Conservation (phyloP, 192 early-diverging fungal species). For the Endogone sp. region DNA sequence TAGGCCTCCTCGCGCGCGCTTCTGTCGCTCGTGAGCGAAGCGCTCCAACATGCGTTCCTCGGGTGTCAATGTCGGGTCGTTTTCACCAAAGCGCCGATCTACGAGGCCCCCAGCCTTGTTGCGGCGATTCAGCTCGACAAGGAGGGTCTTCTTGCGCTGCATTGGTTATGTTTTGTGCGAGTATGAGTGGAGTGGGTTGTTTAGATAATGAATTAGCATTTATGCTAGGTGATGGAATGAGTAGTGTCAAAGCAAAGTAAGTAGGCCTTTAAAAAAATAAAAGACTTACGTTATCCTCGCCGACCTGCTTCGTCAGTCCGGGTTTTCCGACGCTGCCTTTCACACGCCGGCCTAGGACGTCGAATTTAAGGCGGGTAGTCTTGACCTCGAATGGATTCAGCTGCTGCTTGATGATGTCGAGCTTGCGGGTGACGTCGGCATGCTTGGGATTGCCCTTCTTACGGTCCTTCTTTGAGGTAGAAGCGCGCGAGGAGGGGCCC, state of each 20-base stretch:
- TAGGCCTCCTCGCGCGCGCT: slow-evolving; percentile 30
- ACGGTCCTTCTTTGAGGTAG: slow-evolving; percentile 58
- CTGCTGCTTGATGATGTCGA: slow-evolving; percentile 28
- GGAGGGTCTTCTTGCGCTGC: slow-evolving; percentile 80
- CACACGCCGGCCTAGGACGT: slow-evolving; percentile 77
- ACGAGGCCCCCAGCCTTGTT: slow-evolving; percentile 72
- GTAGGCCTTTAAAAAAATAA: background rate
- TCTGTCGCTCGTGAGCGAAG: slow-evolving; percentile 83
- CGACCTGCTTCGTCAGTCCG: slow-evolving; percentile 71
- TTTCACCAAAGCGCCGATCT: slow-evolving; percentile 95
- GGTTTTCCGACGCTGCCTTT: slow-evolving; percentile 84
- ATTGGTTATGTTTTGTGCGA: background rate
- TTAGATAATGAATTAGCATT: background rate
- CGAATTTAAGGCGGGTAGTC: slow-evolving; percentile 74
- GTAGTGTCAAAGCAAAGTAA: background rate
- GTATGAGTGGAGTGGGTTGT: background rate
- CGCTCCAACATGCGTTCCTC: slow-evolving; percentile 97
- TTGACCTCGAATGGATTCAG: slow-evolving; percentile 93
- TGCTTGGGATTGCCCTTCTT: slow-evolving; percentile 49
- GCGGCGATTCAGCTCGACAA: slow-evolving; percentile 68
- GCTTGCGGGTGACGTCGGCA: slow-evolving; percentile 41
- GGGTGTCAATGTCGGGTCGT: slow-evolving; percentile 75
- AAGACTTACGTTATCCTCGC: slow-evolving; percentile 66
- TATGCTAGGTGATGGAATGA: background rate
- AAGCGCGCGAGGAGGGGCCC: slow-evolving; percentile 60